phyloP scores from a whole-genome alignment of 305 asterid genomes.

The Petunia hybrid region DNA sequence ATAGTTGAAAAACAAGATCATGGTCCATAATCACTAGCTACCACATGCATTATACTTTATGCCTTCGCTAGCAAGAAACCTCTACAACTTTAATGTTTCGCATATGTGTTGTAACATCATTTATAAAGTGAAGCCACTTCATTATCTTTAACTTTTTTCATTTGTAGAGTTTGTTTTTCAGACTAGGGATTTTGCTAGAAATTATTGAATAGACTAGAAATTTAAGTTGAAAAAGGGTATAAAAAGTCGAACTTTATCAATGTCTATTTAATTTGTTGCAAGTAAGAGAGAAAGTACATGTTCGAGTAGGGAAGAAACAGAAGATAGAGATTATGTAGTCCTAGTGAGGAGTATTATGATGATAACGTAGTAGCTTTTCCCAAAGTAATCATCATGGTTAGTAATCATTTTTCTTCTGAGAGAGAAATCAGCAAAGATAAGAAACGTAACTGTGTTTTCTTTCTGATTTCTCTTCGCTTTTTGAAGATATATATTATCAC shows the following conservation, averaged over 20 bases:
- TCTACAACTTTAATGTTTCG: constrained; percentile 7
- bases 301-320: neutral
- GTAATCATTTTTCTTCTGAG: constrained; percentile 10
- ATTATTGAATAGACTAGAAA: neutral
- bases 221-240: no score
- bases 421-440: neutral
- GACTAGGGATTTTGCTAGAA: neutral
- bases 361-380: neutral
- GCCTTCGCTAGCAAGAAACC: constrained; percentile 31
- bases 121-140: constrained; percentile 27
- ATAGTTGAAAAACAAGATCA: neutral
- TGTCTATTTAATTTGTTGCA: neutral
- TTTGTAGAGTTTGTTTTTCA: neutral
- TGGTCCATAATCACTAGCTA: neutral
- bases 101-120: constrained; percentile 14
- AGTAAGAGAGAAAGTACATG: neutral
- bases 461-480: no score
- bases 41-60: constrained; percentile 29
- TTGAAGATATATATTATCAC: neutral
- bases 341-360: constrained; percentile 13
- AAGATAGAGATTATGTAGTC: neutral
- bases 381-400: constrained; percentile 23
- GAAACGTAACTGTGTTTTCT: neutral
- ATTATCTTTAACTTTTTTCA: neutral
- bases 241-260: neutral